Evolutionary conservation across 1,284 basidiomycete species (phyloP).

Genomic region (Pterulicium gracile): DNA sequence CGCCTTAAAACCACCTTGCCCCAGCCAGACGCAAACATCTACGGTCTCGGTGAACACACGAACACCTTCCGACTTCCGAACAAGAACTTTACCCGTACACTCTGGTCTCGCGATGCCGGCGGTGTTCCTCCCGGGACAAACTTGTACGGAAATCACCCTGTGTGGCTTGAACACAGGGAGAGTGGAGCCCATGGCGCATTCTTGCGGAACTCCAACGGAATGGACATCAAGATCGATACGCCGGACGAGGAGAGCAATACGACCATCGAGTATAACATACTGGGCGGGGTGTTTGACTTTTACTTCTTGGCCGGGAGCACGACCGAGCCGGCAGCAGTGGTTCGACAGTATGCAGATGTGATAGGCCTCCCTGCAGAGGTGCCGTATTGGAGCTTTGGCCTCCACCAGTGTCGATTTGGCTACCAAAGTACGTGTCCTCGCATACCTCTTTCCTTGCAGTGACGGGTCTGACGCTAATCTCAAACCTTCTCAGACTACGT

Average conservation of each 20-base stretch:
- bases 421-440: conserved; percentile 37
- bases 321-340: conserved; percentile 47
- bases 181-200: conserved; percentile 62
- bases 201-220: conserved; percentile 59
- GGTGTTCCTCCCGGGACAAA: conserved; percentile 44
- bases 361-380: conserved; percentile 54
- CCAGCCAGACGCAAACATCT: conserved; percentile 48
- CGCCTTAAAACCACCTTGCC: conserved; percentile 53
- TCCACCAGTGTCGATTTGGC: conserved; percentile 65
- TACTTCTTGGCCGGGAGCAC: conserved; percentile 66
- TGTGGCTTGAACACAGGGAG: conserved; percentile 57
- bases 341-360: conserved; percentile 56
- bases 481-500: conserved; percentile 35
- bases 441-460: background rate
- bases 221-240: conserved; percentile 56
- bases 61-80: conserved; percentile 54
- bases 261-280: conserved; percentile 57
- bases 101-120: conserved; percentile 60
- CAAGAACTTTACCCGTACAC: conserved; percentile 49
- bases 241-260: conserved; percentile 19
- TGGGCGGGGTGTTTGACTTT: conserved; percentile 63
- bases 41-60: conserved; percentile 71
- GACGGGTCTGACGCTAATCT: background rate
- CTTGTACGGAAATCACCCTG: conserved; percentile 59
- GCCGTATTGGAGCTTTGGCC: conserved; percentile 60